Evolutionary conservation across 208 protist genomes (phyloP), one percentile per base, ranked within the genome.

Genomic region (Crithidia brevicula): DNA sequence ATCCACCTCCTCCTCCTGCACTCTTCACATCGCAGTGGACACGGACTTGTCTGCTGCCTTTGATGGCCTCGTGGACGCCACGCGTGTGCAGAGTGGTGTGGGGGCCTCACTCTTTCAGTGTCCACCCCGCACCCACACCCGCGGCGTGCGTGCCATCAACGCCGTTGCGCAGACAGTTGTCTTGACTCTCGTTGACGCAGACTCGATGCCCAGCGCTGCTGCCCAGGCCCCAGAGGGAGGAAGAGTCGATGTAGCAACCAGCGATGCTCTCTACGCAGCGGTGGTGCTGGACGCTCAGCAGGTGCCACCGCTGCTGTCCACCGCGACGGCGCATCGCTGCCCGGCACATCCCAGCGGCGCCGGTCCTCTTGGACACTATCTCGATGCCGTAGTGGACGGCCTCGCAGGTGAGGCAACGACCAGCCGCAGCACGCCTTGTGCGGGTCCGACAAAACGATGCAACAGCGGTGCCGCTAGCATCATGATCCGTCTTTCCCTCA

Each of bases 281-380:
- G 20, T 70, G 43, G 16, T 70, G 56, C 63, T 76, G 2, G 70
- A 76, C 45, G 70, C 33, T 2, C 70, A 76, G 70, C 70, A 76
- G 56, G 70, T 70, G 33, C 54, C 62, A 2, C 43, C 20, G 25
- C 27, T 76, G 36, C 45, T 76, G n/a, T 76, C 70, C 5, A 30
- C 40, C n/a, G 61, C 62, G 20, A 76, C 43, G 4, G 70, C 47
- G n/a, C 42, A 60, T 20, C 61, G 61, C 23, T 66, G 62, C 15
- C 70, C 54, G 2, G 27, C 47, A 22, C 70, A 76, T 28, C 43
- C 57, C 10, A 76, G 70, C 30, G 70, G 70, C n/a, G 56, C 62
- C 13, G 70, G 70, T 1, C 70, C 70, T 13, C 62, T 76, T 10
- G 70, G 54, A 3, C 70, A 34, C 36, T 76, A 76, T 47, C 62